A percentile compares a stretch with the other conserved stretches of the same genome.
These are phyloP conservation scores for Candida tallmaniae DNA, from an alignment of 805 yeast genomes.

Conservation along the genomic window DNA sequence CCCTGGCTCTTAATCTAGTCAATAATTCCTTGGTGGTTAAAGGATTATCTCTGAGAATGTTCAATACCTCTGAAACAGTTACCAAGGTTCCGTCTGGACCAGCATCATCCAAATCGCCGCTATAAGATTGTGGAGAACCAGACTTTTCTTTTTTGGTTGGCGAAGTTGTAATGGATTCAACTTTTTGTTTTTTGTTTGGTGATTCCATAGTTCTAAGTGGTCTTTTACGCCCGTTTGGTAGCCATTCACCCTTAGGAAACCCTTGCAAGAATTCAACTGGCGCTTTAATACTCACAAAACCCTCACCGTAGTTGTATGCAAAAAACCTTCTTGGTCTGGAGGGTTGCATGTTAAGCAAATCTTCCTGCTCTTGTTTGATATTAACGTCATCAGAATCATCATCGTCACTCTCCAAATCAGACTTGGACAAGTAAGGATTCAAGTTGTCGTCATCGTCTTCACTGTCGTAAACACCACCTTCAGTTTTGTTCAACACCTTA, in stretches of 20 bases:
- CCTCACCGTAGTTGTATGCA: conserved; percentile 32
- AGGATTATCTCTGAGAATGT: conserved; percentile 53
- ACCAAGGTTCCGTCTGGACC: conserved; percentile 45
- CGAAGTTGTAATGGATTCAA: conserved; percentile 3
- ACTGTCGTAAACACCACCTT: conserved; percentile 83
- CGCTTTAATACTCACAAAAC: conserved; percentile 56
- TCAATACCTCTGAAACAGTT: conserved; percentile 69
- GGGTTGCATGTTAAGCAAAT: conserved; percentile 6
- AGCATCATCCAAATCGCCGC: conserved; percentile 32
- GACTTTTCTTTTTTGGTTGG: conserved; percentile 10
- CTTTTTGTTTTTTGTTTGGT: conserved; percentile 30
- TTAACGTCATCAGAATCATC: conserved; percentile 45
- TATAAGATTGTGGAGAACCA: conserved; percentile 14
- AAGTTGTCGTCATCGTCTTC: conserved; percentile 64
- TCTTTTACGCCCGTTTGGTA: conserved; percentile 51
- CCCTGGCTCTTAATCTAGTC: conserved; percentile 54
- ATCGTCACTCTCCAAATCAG: conserved; percentile 57
- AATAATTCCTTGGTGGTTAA: conserved; percentile 62
- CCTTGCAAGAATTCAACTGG: conserved; percentile 53
- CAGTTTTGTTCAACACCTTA: conserved; percentile 78
- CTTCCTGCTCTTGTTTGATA: conserved; percentile 30
- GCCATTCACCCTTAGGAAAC: conserved; percentile 85
- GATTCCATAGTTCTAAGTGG: conserved; percentile 15
- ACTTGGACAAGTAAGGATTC: conserved; percentile 67
- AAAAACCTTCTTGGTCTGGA: conserved; percentile 14